These are phyloP conservation scores for Botrytis squamosa DNA, from an alignment of 2,329 filamentous ascomycete species.

Conservation along the genomic window DNA sequence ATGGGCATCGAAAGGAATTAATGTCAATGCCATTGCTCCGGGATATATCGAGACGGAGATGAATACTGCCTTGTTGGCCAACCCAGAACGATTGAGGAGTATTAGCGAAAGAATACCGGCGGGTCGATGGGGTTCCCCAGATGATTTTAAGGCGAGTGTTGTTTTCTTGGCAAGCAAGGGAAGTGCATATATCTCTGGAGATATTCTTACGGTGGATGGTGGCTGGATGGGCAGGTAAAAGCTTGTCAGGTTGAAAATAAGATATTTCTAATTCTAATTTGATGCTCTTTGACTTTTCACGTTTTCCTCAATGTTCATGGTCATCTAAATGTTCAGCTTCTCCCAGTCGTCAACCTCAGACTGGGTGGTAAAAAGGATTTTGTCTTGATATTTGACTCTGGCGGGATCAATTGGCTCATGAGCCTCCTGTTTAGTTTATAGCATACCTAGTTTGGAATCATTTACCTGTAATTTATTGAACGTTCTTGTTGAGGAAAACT, in stretches of 20 bases:
- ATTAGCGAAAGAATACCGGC: constrained; percentile 82
- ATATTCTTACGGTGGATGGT: constrained; percentile 80
- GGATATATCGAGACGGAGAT: constrained; percentile 94
- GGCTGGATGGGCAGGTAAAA: constrained; percentile 84
- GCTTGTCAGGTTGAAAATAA: not conserved
- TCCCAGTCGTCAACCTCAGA: not conserved
- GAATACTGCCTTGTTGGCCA: constrained; percentile 78
- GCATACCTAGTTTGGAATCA: not conserved
- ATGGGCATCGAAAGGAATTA: constrained; percentile 77
- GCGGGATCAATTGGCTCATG: not conserved
- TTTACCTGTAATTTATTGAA: not conserved
- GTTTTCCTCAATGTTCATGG: not conserved
- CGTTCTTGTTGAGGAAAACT: not conserved
- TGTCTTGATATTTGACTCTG: not conserved
- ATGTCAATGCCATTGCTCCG: constrained; percentile 84
- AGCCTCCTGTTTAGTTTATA: not conserved
- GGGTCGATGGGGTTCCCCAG: constrained; percentile 76
- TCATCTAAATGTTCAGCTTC: not conserved
- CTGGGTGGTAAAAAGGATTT: not conserved
- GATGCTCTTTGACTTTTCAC: not conserved
- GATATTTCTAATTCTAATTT: not conserved
- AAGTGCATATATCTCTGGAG: constrained; percentile 79
- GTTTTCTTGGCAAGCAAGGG: constrained; percentile 75
- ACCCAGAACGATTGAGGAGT: constrained; percentile 65
- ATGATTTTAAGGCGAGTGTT: constrained; percentile 83